Conservation (phyloP, 1,284 basidiomycete species). For the Trichosporon sp. region DNA sequence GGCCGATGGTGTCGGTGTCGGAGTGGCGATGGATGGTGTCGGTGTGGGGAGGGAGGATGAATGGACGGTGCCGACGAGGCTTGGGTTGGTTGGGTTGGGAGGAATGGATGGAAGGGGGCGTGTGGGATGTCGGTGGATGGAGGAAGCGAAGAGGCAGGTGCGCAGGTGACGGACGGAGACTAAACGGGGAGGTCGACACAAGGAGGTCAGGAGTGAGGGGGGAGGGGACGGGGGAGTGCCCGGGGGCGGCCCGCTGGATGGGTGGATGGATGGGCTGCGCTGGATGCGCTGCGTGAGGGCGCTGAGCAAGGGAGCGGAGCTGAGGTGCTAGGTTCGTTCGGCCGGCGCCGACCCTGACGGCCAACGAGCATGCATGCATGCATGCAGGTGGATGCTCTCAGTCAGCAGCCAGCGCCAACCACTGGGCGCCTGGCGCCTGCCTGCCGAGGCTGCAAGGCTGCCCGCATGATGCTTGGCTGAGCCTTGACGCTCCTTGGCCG, state of each 20-base stretch:
- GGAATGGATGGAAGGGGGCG: not conserved
- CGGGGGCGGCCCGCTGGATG: not conserved
- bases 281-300: not conserved
- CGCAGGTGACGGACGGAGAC: conserved; percentile 3
- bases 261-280: not conserved
- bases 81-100: not conserved
- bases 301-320: conserved; percentile 14
- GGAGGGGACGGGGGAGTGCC: not conserved
- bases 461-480: no score
- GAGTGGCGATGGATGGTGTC: not conserved
- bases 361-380: not conserved
- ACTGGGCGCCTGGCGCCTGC: not conserved
- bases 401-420: not conserved
- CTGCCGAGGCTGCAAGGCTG: not conserved
- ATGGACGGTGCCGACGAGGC: not conserved
- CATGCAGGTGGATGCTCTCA: not conserved
- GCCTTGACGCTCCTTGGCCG: not conserved
- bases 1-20: not conserved
- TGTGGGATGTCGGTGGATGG: not conserved
- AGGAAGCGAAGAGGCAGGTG: not conserved
- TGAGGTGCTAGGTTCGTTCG: conserved; percentile 12
- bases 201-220: not conserved
- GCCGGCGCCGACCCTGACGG: conserved; percentile 14
- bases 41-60: not conserved
- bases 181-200: conserved; percentile 20